A percentile compares a stretch with the other conserved stretches of the same genome.
Evolutionary conservation across 1,139 yeast species (phyloP).

Genomic region (Geotrichum fermentans): DNA sequence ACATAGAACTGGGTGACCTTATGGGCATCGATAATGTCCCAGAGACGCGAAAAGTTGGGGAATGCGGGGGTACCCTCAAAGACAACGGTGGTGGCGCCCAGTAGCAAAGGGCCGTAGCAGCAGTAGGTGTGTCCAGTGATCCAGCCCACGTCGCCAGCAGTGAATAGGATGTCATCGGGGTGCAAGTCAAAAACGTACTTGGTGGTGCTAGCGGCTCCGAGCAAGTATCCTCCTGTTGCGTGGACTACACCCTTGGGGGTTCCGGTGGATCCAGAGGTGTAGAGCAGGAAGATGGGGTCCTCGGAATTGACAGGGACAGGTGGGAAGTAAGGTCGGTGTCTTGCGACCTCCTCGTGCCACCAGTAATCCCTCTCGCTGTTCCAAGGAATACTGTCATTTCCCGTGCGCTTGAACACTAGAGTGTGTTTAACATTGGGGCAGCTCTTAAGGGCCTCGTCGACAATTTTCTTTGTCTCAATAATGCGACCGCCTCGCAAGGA

Average conservation of each 20-base stretch:
- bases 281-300: conserved; percentile 59
- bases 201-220: conserved; percentile 65
- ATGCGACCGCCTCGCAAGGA: conserved; percentile 79
- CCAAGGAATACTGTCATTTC: conserved; percentile 62
- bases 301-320: conserved; percentile 58
- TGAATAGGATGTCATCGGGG: conserved; percentile 64
- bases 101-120: conserved; percentile 72
- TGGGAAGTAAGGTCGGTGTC: conserved; percentile 60
- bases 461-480: conserved; percentile 76
- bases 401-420: conserved; percentile 69
- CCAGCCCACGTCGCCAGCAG: conserved; percentile 90
- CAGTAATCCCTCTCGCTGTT: conserved; percentile 61
- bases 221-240: conserved; percentile 71
- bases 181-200: conserved; percentile 75
- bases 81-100: conserved; percentile 76
- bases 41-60: conserved; percentile 72
- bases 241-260: conserved; percentile 69
- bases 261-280: no score
- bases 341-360: conserved; percentile 74
- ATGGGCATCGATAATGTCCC: conserved; percentile 76
- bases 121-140: conserved; percentile 83
- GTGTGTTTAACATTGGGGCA: conserved; percentile 67
- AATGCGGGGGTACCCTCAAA: conserved; percentile 87
- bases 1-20: conserved; percentile 80
- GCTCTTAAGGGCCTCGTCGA: conserved; percentile 69